Evolutionary conservation across 208 protist genomes (phyloP).

Genomic region (Acanthamoeba royreba): DNA sequence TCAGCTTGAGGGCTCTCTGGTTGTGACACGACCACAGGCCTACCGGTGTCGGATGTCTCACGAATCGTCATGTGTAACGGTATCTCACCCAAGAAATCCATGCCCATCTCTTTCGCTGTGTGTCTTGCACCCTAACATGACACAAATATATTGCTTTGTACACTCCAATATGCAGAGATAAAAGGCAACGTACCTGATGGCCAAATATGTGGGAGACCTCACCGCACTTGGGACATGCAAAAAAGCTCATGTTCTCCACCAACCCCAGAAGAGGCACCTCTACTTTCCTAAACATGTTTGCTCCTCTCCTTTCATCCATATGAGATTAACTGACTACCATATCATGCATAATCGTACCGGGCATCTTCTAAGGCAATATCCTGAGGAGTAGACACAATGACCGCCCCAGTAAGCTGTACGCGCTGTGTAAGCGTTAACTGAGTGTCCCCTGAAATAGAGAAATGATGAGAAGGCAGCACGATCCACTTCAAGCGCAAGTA

Average conservation of each 20-base stretch:
- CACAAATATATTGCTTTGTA: too few relatives aligned
- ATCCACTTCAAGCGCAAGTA: too few relatives aligned
- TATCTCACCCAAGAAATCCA: slow-evolving; percentile 91
- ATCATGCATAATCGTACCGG: too few relatives aligned
- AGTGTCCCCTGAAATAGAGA: too few relatives aligned
- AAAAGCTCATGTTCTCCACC: slow-evolving; percentile 97
- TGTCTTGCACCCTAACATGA: slow-evolving; percentile 81
- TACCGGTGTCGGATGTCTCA: slow-evolving; percentile 88
- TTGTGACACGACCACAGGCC: slow-evolving; percentile 79
- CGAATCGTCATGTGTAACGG: slow-evolving; percentile 90
- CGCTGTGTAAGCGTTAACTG: slow-evolving; percentile 77
- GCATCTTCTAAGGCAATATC: slow-evolving; percentile 92
- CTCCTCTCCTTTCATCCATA: slow-evolving; percentile 58
- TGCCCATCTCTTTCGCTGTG: slow-evolving; percentile 84
- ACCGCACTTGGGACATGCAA: slow-evolving; percentile 89
- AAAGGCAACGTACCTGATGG: slow-evolving; percentile 36
- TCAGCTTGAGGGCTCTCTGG: slow-evolving; percentile 14
- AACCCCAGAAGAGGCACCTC: slow-evolving; percentile 92
- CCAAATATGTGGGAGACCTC: slow-evolving; percentile 91
- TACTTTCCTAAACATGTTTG: slow-evolving; percentile 92
- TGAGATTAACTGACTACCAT: too few relatives aligned
- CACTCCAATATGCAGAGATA: not conserved
- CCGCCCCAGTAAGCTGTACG: slow-evolving; percentile 84
- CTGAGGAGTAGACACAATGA: slow-evolving; percentile 95
- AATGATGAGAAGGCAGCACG: too few relatives aligned